Evolutionary conservation across 2,329 filamentous ascomycete species (phyloP).

Genomic region (Phialophora expanda): DNA sequence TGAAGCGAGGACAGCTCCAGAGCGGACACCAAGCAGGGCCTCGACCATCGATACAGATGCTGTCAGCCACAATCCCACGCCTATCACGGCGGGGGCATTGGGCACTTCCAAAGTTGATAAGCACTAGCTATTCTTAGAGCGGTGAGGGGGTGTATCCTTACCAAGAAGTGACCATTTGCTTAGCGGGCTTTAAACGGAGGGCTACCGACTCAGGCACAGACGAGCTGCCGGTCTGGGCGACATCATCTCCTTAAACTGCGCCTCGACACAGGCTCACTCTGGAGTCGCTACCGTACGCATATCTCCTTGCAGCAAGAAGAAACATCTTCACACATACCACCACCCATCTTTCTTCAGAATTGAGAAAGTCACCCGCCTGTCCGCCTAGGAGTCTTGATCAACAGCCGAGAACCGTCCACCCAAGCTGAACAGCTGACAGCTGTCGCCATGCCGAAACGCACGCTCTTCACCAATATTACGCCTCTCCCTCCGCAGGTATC

Average conservation of each 20-base stretch:
- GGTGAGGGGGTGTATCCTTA: conserved; percentile 7
- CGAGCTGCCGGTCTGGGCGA: conserved; percentile 3
- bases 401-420: background rate
- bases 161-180: conserved; percentile 1
- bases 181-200: conserved; percentile 2
- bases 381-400: background rate
- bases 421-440: background rate
- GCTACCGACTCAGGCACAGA: conserved; percentile 15
- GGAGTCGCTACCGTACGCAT: background rate
- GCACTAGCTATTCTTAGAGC: conserved; percentile 35
- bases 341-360: background rate
- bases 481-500: conserved; percentile 72
- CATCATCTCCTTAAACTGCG: background rate
- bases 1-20: background rate
- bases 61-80: conserved; percentile 20
- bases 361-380: background rate
- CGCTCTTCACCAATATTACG: conserved; percentile 77
- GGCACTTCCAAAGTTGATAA: conserved; percentile 23
- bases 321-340: background rate
- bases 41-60: conserved; percentile 8
- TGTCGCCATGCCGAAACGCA: conserved; percentile 69
- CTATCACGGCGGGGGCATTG: background rate
- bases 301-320: background rate
- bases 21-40: background rate
- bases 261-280: background rate